Conservation (phyloP, 768 basidiomycete genomes). For the Phlegmacium glaucopus region DNA sequence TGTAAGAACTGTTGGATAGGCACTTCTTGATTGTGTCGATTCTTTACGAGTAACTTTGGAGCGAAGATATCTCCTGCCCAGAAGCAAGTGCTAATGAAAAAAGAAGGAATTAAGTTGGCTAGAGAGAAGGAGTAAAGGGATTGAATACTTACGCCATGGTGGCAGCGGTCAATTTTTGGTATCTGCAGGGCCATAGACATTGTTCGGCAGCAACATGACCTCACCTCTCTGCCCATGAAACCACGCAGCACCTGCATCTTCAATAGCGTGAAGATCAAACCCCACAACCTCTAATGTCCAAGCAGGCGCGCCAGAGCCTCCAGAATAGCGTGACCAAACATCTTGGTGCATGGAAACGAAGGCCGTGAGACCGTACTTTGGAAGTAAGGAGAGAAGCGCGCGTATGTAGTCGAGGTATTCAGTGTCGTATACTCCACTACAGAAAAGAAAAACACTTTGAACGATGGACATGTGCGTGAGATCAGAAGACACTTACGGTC, state of each 20-base stretch:
- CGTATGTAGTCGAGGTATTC: slow-evolving; percentile 83
- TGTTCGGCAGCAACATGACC: slow-evolving; percentile 75
- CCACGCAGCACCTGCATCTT: slow-evolving; percentile 87
- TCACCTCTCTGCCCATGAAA: slow-evolving; percentile 70
- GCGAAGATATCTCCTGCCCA: slow-evolving; percentile 91
- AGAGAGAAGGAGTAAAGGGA: background rate
- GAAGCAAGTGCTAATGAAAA: slow-evolving; percentile 71
- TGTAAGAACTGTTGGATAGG: slow-evolving; percentile 84
- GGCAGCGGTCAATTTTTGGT: slow-evolving; percentile 88
- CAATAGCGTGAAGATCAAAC: slow-evolving; percentile 77
- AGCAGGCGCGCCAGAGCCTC: slow-evolving; percentile 94
- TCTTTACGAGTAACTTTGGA: slow-evolving; percentile 61
- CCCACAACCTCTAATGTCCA: slow-evolving; percentile 91
- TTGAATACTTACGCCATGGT: slow-evolving; percentile 81
- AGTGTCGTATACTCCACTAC: slow-evolving; percentile 78
- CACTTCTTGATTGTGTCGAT: slow-evolving; percentile 43
- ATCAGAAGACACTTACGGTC: slow-evolving; percentile 59
- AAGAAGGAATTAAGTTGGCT: background rate
- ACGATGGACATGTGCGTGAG: background rate
- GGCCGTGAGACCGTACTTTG: slow-evolving; percentile 67
- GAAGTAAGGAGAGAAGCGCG: slow-evolving; percentile 61
- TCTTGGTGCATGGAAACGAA: slow-evolving; percentile 90
- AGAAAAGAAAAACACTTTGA: slow-evolving; percentile 2
- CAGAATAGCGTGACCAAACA: slow-evolving; percentile 93
- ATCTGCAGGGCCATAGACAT: slow-evolving; percentile 91